Conservation (phyloP, 2,329 filamentous ascomycete species). For the Ascochyta pisi region DNA sequence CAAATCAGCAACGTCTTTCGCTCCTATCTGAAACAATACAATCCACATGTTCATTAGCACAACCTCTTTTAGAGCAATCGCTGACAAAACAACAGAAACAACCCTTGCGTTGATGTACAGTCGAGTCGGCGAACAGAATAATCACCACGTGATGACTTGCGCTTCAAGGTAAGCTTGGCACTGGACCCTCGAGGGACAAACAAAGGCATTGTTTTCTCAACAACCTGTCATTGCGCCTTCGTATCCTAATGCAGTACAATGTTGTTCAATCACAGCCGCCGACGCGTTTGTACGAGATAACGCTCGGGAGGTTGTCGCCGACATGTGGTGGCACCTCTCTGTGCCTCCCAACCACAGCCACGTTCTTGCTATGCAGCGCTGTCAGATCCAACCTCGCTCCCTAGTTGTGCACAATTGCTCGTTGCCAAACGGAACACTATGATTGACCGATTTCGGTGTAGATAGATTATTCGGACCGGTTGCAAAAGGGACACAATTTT, state of each 20-base stretch:
- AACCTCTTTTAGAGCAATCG: conserved; percentile 5
- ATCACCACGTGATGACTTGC: neutral
- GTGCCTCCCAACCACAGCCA: neutral
- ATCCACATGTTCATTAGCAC: neutral
- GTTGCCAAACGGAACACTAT: neutral
- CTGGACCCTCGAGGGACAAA: neutral
- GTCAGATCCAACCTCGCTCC: neutral
- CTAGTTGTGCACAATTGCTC: neutral
- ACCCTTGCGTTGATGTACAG: neutral
- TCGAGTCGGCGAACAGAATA: neutral
- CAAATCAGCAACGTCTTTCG: conserved; percentile 52
- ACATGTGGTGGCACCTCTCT: conserved; percentile 4
- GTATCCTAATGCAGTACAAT: conserved; percentile 11
- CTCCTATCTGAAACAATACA: conserved; percentile 49
- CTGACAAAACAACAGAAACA: conserved; percentile 7
- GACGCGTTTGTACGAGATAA: conserved; percentile 24
- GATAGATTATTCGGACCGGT: conserved; percentile 7
- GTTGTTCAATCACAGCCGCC: conserved; percentile 19
- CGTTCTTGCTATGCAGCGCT: neutral
- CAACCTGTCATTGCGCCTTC: conserved; percentile 6
- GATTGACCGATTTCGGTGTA: neutral
- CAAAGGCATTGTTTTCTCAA: conserved; percentile 20
- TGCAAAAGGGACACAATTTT: conserved; percentile 6
- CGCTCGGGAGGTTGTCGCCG: conserved; percentile 6
- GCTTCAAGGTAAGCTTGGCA: conserved; percentile 2